Conservation (phyloP, 371 early-diverging fungal genomes). For the Mortierella sp. region DNA sequence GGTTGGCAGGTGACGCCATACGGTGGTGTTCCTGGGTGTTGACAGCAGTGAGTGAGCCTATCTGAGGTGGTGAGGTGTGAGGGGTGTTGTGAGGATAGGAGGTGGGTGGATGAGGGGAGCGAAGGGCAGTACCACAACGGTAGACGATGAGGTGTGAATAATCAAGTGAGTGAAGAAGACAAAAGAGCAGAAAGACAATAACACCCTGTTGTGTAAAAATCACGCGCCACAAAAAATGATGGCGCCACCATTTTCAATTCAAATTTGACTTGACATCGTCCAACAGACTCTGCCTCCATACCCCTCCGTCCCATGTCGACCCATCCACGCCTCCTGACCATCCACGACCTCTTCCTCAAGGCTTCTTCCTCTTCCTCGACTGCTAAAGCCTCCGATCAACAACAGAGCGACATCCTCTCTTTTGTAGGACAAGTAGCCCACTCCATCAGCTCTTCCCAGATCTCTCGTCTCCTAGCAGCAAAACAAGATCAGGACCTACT, state of each 20-base stretch:
- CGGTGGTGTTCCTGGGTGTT: not conserved
- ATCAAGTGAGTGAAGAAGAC: not conserved
- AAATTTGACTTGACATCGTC: not conserved
- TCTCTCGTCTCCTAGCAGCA: not conserved
- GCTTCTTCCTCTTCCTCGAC: conserved; percentile 6
- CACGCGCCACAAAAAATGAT: not conserved
- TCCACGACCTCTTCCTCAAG: conserved; percentile 29
- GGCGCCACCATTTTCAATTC: not conserved
- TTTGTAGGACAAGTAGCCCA: conserved; percentile 27
- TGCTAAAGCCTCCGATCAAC: not conserved
- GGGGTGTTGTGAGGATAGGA: not conserved
- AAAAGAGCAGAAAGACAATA: not conserved
- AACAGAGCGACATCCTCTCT: conserved; percentile 9
- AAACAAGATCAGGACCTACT: conserved; percentile 13
- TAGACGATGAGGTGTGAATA: not conserved
- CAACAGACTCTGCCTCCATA: not conserved
- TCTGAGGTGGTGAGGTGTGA: not conserved
- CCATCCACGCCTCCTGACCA: conserved; percentile 10
- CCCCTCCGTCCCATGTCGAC: not conserved
- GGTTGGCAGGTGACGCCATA: not conserved
- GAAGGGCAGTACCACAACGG: not conserved
- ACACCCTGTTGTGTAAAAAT: too few species aligned
- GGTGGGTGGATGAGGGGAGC: not conserved
- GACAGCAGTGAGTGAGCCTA: not conserved
- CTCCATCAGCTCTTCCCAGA: conserved; percentile 13